phyloP scores from a whole-genome alignment of 2,329 filamentous ascomycete genomes.

The Arthroderma uncinatum region DNA sequence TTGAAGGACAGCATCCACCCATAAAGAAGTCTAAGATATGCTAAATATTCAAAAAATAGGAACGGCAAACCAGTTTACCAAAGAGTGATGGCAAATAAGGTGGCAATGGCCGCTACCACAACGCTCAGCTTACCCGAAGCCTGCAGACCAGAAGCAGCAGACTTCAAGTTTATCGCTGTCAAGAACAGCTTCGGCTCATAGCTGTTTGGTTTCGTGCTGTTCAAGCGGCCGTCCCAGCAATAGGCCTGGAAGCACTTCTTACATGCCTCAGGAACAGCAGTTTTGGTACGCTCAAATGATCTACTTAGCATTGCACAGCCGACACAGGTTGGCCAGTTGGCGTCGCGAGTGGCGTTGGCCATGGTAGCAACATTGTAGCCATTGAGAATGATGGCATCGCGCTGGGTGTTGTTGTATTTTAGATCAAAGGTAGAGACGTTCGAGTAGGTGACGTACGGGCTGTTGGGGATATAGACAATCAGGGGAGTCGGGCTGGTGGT shows the following conservation, averaged over 20 bases:
- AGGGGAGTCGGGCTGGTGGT: slow-evolving; percentile 50
- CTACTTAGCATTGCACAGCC: slow-evolving; percentile 76
- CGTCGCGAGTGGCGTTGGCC: slow-evolving; percentile 65
- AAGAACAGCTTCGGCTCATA: slow-evolving; percentile 34
- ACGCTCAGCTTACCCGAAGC: slow-evolving; percentile 10
- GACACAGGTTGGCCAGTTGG: slow-evolving; percentile 69
- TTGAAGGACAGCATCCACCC: too few relatives aligned
- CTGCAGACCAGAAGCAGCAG: slow-evolving; percentile 5
- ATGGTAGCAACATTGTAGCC: slow-evolving; percentile 74
- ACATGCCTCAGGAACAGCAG: slow-evolving; percentile 60
- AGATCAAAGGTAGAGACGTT: slow-evolving; percentile 72
- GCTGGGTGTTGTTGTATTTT: slow-evolving; percentile 51
- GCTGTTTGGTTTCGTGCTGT: slow-evolving; percentile 27
- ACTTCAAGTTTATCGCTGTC: not conserved
- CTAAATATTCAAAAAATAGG: not conserved
- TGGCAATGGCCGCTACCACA: not conserved
- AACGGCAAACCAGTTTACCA: slow-evolving; percentile 8
- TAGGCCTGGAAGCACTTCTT: slow-evolving; percentile 64
- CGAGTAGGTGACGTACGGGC: slow-evolving; percentile 62
- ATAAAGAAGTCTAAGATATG: not conserved
- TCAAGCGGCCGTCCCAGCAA: slow-evolving; percentile 80
- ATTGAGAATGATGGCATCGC: slow-evolving; percentile 74
- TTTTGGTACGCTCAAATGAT: slow-evolving; percentile 60
- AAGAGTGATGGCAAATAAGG: slow-evolving; percentile 1
- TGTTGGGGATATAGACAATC: slow-evolving; percentile 79